These are phyloP conservation scores for Spathaspora sp. DNA, from an alignment of 805 yeast genomes.

Conservation along the genomic window DNA sequence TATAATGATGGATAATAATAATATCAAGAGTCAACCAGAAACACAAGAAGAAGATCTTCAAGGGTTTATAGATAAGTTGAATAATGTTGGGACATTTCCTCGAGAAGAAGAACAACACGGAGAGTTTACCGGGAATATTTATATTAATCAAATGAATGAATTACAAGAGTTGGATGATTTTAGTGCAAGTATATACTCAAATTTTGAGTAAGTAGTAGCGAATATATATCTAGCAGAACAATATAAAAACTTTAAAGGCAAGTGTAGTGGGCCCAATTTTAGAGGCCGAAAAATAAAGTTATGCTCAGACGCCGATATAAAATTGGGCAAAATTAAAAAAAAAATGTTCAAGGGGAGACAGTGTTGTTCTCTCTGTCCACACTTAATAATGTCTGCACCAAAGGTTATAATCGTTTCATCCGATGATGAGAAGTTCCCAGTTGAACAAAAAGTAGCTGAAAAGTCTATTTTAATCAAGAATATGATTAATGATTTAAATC, in stretches of 20 bases:
- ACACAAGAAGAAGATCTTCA: conserved; percentile 6
- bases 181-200: conserved; percentile 87
- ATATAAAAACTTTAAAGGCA: neutral
- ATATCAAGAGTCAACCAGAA: conserved; percentile 14
- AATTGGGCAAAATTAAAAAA: neutral
- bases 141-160: conserved; percentile 32
- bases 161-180: conserved; percentile 73
- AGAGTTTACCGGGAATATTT: conserved; percentile 33
- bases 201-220: conserved; percentile 41
- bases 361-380: neutral
- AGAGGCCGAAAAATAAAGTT: neutral
- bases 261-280: neutral
- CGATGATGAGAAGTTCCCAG: conserved; percentile 76
- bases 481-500: conserved; percentile 71
- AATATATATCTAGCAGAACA: neutral
- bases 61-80: conserved; percentile 9
- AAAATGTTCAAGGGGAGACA: neutral
- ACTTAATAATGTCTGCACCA: conserved; percentile 2
- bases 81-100: conserved; percentile 1
- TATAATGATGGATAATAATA: conserved; percentile 44
- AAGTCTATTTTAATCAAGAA: conserved; percentile 82
- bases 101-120: conserved; percentile 10
- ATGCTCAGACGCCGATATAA: neutral
- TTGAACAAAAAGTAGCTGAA: conserved; percentile 79
- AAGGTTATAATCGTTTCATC: conserved; percentile 63